phyloP scores from a whole-genome alignment of 2,329 filamentous ascomycete genomes.

The Penicillium sclerotigenum region DNA sequence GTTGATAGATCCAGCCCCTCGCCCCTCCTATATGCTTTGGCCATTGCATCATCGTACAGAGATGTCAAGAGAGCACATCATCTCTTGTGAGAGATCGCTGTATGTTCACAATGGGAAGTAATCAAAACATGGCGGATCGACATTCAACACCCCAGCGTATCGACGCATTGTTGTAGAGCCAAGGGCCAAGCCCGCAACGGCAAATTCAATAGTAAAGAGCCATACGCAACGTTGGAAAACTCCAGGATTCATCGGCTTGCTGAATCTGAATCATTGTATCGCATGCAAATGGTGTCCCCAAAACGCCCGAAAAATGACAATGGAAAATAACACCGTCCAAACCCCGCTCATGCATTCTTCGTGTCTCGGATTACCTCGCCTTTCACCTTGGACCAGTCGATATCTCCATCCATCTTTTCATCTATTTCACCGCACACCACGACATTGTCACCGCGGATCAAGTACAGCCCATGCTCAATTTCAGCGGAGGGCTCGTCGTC shows the following conservation, averaged over 20 bases:
- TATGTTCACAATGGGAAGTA: background rate
- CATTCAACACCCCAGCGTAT: background rate
- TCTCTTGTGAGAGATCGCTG: background rate
- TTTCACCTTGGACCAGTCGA: slow-evolving; percentile 89
- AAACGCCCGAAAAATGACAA: slow-evolving; percentile 5
- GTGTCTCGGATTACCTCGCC: slow-evolving; percentile 79
- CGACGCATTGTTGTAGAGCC: background rate
- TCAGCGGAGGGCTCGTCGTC: slow-evolving; percentile 77
- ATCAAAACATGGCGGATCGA: background rate
- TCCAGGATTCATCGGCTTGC: slow-evolving; percentile 2
- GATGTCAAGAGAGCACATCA: background rate
- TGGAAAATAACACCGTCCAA: slow-evolving; percentile 4
- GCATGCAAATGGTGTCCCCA: slow-evolving; percentile 9
- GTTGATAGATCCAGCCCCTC: background rate
- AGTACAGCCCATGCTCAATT: slow-evolving; percentile 80
- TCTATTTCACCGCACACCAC: slow-evolving; percentile 86
- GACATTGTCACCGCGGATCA: slow-evolving; percentile 92
- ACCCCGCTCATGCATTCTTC: slow-evolving; percentile 62
- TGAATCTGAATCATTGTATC: slow-evolving; percentile 9
- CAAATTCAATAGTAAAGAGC: background rate
- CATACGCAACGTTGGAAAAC: background rate
- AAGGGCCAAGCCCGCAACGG: slow-evolving; percentile 1
- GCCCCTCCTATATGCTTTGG: background rate
- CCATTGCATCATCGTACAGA: slow-evolving; percentile 3
- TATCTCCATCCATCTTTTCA: slow-evolving; percentile 80